phyloP scores from a whole-genome alignment of 2,329 filamentous ascomycete genomes.

The Aureobasidium sp. region DNA sequence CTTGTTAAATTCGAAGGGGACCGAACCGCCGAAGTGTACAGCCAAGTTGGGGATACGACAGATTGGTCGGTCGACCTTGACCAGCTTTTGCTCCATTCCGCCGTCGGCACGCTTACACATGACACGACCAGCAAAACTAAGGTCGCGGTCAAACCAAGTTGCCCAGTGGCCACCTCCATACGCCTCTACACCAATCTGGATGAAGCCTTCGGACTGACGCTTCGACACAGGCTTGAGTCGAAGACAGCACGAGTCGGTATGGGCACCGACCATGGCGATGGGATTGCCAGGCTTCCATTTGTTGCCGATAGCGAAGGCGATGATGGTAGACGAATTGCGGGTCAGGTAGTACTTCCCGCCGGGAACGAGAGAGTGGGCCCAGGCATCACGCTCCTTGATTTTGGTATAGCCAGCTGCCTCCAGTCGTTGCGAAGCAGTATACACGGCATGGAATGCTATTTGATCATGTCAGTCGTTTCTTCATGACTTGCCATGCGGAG shows the following conservation, averaged over 20 bases:
- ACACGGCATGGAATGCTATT: slow-evolving; percentile 87
- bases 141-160: slow-evolving; percentile 93
- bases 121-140: slow-evolving; percentile 80
- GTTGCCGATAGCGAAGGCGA: slow-evolving; percentile 83
- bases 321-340: slow-evolving; percentile 82
- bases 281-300: slow-evolving; percentile 90
- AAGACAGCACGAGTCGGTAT: slow-evolving; percentile 90
- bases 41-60: slow-evolving; percentile 88
- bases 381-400: slow-evolving; percentile 84
- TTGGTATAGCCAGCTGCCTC: slow-evolving; percentile 76
- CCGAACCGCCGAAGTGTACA: slow-evolving; percentile 82
- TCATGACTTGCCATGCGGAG: neutral
- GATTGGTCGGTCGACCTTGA: slow-evolving; percentile 86
- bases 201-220: slow-evolving; percentile 74
- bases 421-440: slow-evolving; percentile 65
- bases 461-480: slow-evolving; percentile 8
- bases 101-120: slow-evolving; percentile 66
- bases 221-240: slow-evolving; percentile 92
- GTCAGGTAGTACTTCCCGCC: slow-evolving; percentile 96
- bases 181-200: slow-evolving; percentile 92
- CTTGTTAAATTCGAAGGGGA: slow-evolving; percentile 90
- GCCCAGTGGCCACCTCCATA: slow-evolving; percentile 98
- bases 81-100: slow-evolving; percentile 69
- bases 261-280: slow-evolving; percentile 85
- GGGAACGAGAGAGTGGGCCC: slow-evolving; percentile 68